Evolutionary conservation across 2,329 filamentous ascomycete genomes (phyloP).

Genomic region (Coniochaeta hoffmannii): DNA sequence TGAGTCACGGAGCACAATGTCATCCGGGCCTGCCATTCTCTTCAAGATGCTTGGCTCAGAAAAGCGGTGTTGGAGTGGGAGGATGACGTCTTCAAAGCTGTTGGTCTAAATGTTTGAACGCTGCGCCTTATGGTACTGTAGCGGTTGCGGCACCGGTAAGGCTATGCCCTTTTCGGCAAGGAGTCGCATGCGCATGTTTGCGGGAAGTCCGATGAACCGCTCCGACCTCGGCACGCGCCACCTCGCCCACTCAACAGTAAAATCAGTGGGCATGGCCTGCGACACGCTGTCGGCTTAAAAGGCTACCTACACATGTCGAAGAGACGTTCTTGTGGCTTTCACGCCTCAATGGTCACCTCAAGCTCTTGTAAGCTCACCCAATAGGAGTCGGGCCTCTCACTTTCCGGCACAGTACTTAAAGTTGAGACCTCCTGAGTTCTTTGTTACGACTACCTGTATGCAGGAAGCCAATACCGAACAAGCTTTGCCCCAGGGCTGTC

Average conservation of each 20-base stretch:
- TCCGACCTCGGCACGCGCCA: not conserved
- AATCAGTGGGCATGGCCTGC: no score
- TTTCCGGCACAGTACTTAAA: no score
- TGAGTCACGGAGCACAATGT: not conserved
- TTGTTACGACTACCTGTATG: no score
- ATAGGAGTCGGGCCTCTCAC: not conserved
- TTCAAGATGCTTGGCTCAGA: not conserved
- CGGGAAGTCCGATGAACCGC: not conserved
- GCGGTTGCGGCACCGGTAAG: not conserved
- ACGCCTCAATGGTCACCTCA: no score
- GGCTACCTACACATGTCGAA: no score
- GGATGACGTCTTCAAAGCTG: not conserved
- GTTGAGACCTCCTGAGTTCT: no score
- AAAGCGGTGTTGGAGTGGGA: not conserved
- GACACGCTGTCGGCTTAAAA: no score
- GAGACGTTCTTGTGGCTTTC: no score
- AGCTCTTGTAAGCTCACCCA: no score
- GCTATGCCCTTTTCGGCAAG: not conserved
- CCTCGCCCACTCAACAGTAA: no score
- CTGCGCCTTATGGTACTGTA: not conserved
- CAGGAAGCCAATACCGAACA: no score
- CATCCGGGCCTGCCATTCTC: not conserved
- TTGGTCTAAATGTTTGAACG: not conserved
- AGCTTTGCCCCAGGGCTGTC: no score
- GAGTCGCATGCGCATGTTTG: not conserved